Evolutionary conservation across 768 basidiomycete genomes (phyloP), one percentile per base, ranked within the genome.

Genomic region (Rhodocollybia butyracea): DNA sequence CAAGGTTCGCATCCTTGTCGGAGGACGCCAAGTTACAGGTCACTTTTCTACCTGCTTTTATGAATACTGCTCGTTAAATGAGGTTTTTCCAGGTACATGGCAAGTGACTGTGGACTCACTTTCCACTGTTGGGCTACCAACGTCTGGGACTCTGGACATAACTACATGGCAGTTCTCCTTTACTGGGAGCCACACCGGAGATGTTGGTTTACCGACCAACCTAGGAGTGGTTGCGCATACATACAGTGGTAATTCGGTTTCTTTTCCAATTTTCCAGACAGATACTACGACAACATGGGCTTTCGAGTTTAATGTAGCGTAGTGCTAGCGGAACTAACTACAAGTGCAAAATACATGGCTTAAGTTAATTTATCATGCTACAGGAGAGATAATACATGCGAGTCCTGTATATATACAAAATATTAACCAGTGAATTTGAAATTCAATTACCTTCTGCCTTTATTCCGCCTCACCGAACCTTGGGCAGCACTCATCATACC

Each of bases 211-310:
- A 1, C 59, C 62, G 32, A 57, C 55, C 17, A 56, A 59, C 22
- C 47, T 63, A 17, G 62, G 62, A 13, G 46, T 61, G 3, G 59
- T 59, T 4, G 53, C 54, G 36, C 62, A 63, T 41, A 56, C 60
- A 36, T 63, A 63, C 38, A 40, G 57, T 1, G 60, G 60, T 40
- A 63, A 63, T 47, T 57, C 60, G 15, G 47, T 63, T 38, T 51
- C 51, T 12, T 63, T 63, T 54, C 62, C 60, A 27, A 63, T 63
- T 13, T 63, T 59, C 52, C 62, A 63, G 53, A 63, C 62, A 10
- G 53, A 56, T 24, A 61, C 62, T 15, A 51, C 51, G 13, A 63
- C 62, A 31, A 63, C 62, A n/a, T 63, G 62, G 62, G 60, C 62
- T 31, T 63, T 63, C 26, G 62, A 63, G 48, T 63, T 63, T 21